phyloP scores from a whole-genome alignment of 1,284 basidiomycete species.

The Filobasidium uniguttulatum region DNA sequence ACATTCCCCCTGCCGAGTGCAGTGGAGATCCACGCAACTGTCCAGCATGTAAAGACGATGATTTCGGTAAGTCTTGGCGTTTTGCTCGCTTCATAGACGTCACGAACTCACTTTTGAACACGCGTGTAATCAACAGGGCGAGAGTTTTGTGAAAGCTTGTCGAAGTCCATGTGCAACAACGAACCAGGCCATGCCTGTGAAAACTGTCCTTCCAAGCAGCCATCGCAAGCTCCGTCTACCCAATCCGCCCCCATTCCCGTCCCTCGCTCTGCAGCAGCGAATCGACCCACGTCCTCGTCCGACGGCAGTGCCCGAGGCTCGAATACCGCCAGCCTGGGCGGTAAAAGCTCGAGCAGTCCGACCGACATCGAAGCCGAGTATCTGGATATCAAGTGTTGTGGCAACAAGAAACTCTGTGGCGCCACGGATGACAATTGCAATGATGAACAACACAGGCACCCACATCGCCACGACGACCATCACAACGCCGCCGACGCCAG shows the following conservation, averaged over 20 bases:
- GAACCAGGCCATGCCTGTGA: slow-evolving; percentile 12
- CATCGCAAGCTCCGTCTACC: neutral
- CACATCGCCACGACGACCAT: neutral
- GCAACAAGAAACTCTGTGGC: slow-evolving; percentile 11
- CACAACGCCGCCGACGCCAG: neutral
- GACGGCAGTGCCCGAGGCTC: too few relatives aligned
- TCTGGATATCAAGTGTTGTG: slow-evolving; percentile 14
- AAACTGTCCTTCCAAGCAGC: slow-evolving; percentile 37
- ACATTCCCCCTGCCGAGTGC: slow-evolving; percentile 23
- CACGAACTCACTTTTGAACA: neutral
- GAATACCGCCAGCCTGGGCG: neutral
- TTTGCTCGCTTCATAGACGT: neutral
- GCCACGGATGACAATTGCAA: slow-evolving; percentile 2
- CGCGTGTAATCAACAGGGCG: slow-evolving; percentile 41
- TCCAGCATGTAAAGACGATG: slow-evolving; percentile 34
- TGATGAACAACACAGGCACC: slow-evolving; percentile 1
- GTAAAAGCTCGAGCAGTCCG: neutral
- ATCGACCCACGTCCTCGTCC: neutral
- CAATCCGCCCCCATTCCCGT: neutral
- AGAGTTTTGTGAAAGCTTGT: slow-evolving; percentile 68
- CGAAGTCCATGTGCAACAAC: slow-evolving; percentile 43
- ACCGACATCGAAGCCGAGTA: slow-evolving; percentile 3
- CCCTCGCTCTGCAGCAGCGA: neutral
- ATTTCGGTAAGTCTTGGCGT: slow-evolving; percentile 26
- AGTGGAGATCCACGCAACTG: slow-evolving; percentile 36